Percentiles rank a stretch among this genome's conserved stretches.
These are phyloP conservation scores for Cryptosporidium ubiquitum DNA, from an alignment of 169 alveolate genomes.

Conservation along the genomic window DNA sequence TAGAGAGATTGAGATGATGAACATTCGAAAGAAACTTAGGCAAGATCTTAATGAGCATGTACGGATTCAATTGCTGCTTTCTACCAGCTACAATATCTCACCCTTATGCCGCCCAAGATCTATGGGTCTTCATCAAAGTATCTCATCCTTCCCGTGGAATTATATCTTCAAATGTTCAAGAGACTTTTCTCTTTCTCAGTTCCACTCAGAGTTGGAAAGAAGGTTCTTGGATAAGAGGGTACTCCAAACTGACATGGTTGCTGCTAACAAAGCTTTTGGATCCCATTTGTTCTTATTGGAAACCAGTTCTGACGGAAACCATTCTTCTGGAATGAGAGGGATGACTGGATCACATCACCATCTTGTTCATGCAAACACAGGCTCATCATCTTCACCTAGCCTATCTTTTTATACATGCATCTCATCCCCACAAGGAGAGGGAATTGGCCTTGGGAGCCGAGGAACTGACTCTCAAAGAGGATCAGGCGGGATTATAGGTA, in stretches of 20 bases:
- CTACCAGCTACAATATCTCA: slow-evolving; percentile 24
- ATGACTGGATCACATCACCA: slow-evolving; percentile 21
- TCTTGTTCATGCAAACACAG: background rate
- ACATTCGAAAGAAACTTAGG: slow-evolving; percentile 77
- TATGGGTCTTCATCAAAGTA: slow-evolving; percentile 6
- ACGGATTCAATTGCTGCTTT: slow-evolving; percentile 37
- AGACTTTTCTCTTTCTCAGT: slow-evolving; percentile 22
- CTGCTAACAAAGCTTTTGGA: background rate
- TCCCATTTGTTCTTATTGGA: slow-evolving; percentile 47
- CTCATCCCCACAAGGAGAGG: slow-evolving; percentile 38
- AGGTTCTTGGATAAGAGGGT: background rate
- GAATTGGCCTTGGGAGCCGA: background rate
- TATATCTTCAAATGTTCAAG: slow-evolving; percentile 68
- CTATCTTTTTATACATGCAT: slow-evolving; percentile 37
- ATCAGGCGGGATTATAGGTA: background rate
- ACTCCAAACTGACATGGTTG: background rate
- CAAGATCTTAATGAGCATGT: slow-evolving; percentile 78
- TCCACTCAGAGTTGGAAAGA: slow-evolving; percentile 40
- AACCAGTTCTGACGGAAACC: background rate
- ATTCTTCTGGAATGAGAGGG: background rate
- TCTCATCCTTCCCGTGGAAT: slow-evolving; percentile 59
- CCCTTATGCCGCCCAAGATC: background rate
- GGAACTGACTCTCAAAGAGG: slow-evolving; percentile 23
- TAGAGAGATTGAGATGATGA: slow-evolving; percentile 79
- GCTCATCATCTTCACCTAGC: background rate